These are phyloP conservation scores for Yamadazyma spencermartinsiae DNA, from an alignment of 1,139 yeast species.

Conservation along the genomic window DNA sequence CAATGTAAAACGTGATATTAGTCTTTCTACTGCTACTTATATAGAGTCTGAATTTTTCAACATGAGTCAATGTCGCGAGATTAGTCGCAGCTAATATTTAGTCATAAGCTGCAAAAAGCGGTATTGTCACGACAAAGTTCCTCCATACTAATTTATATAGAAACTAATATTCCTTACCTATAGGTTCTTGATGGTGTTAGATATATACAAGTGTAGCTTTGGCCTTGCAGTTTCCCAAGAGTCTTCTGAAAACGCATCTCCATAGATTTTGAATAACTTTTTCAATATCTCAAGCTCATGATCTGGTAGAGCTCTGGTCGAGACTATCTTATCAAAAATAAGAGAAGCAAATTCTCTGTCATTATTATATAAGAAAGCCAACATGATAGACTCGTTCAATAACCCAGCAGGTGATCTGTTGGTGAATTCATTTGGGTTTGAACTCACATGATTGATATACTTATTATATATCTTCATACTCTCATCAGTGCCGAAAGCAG, in stretches of 20 bases:
- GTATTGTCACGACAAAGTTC: too few relatives aligned
- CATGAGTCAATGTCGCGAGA: background rate
- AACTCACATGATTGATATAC: conserved; percentile 42
- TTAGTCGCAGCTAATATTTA: background rate
- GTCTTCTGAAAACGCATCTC: conserved; percentile 48
- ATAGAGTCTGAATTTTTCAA: conserved; percentile 5
- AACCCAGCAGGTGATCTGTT: conserved; percentile 46
- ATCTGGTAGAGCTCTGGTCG: conserved; percentile 44
- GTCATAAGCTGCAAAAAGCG: too few relatives aligned
- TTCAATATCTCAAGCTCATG: conserved; percentile 46
- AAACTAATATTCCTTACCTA: too few relatives aligned
- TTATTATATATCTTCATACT: conserved; percentile 55
- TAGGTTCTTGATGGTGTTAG: conserved; percentile 8
- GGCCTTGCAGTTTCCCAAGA: conserved; percentile 33
- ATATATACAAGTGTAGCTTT: conserved; percentile 14
- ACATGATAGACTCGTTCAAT: conserved; percentile 53
- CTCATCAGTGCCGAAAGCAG: conserved; percentile 44
- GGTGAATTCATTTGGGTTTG: conserved; percentile 31
- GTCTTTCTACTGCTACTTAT: too few relatives aligned
- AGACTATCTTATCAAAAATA: conserved; percentile 56
- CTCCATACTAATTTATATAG: too few relatives aligned
- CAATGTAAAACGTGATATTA: too few relatives aligned
- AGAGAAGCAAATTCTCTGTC: conserved; percentile 67
- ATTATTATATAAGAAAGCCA: conserved; percentile 46
- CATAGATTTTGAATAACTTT: conserved; percentile 53